Evolutionary conservation across 768 basidiomycete genomes (phyloP), one percentile per base, ranked within the genome.

Genomic region (Tephrocybe sp.): DNA sequence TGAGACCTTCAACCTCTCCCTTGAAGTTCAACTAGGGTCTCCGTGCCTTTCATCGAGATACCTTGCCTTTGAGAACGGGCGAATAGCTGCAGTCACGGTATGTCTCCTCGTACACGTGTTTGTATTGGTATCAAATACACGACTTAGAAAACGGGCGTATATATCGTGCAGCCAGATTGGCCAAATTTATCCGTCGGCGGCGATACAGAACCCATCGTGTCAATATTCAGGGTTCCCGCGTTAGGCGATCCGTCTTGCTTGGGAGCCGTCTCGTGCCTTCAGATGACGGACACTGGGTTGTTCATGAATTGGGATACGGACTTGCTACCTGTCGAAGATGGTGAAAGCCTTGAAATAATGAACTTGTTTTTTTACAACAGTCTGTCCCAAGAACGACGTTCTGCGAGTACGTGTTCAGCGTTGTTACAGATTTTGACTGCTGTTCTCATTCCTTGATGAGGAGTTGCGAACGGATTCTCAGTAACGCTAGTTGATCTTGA

Each of bases 251-350:
- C 62, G 0, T 44, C 57, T 1, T 58, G 56, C 42, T 60, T 78
- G 23, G 49, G 33, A 15, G 54, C 51, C 48, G 59, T 82, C n/a
- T 72, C 73, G 21, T 84, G 81, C 57, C 69, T 84, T 18, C 81
- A 83, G 59, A 72, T 83, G 67, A 78, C 79, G 0, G 74, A 79
- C 23, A 78, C 79, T 0, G 77, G 75, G 0, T 53, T 84, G 11
- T 84, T 72, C 53, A 56, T 82, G 30, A 81, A 77, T 48, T 80
- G 75, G 69, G 68, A 72, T 45, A 51, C 60, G 42, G 37, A 48
- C 38, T 18, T 23, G 3, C 32, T 55, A 15, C 44, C 49, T 12
- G 34, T 9, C 3, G 39, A 39, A 6, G 24, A 7, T 12, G 6
- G 40, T 14, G 37, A 24, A 5, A 26, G n/a, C n/a, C 9, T 53